These are phyloP conservation scores for Tolypocladium sp. DNA, from an alignment of 2,329 filamentous ascomycete species.

Conservation along the genomic window DNA sequence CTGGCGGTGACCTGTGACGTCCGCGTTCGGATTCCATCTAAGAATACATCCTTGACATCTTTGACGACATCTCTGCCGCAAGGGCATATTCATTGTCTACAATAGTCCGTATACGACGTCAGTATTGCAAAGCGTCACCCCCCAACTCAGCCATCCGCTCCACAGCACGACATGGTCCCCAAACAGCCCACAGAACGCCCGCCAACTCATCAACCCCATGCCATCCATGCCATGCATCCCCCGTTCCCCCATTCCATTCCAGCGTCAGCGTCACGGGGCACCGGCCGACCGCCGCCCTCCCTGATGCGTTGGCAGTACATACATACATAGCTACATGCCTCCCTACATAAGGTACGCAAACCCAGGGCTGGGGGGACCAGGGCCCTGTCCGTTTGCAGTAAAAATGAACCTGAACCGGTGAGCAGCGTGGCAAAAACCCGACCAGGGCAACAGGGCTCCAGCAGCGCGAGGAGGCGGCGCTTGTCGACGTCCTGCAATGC, in stretches of 20 bases:
- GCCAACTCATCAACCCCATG: not conserved
- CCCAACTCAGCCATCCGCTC: not conserved
- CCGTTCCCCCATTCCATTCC: not conserved
- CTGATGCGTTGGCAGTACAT: slow-evolving; percentile 8
- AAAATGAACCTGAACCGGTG: not conserved
- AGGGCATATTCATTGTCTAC: too few species aligned
- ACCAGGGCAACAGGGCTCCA: not conserved
- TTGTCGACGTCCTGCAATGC: slow-evolving; percentile 25
- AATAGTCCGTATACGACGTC: too few species aligned
- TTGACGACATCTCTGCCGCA: too few species aligned
- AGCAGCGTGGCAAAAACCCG: not conserved
- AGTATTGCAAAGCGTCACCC: not conserved
- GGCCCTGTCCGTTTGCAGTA: not conserved
- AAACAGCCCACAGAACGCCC: not conserved
- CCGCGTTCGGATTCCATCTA: not conserved
- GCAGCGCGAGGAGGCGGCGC: not conserved
- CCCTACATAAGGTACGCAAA: not conserved
- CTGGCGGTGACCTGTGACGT: not conserved
- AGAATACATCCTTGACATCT: too few species aligned
- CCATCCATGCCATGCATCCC: not conserved
- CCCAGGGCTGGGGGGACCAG: not conserved
- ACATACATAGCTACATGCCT: not conserved
- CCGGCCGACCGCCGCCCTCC: slow-evolving; percentile 2
- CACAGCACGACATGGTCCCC: not conserved
- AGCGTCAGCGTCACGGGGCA: not conserved